A percentile compares a stretch with the other conserved stretches of the same genome.
phyloP scores from a whole-genome alignment of 352 stramenopile genomes.

The Salisapilia sapeloensis region DNA sequence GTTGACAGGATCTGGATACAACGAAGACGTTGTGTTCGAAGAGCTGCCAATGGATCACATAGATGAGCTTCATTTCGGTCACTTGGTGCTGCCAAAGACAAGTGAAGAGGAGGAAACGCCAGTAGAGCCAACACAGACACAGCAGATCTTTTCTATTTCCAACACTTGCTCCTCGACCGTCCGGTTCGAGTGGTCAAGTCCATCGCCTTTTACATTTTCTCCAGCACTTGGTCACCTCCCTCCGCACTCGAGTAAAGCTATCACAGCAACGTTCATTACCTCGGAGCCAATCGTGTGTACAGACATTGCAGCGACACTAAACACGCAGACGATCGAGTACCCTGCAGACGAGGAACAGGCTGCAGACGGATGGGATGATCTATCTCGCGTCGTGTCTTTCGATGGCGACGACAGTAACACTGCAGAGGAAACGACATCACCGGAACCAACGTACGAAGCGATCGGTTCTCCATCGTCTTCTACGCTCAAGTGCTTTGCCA shows the following conservation, averaged over 20 bases:
- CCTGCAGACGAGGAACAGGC: constrained; percentile 2
- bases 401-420: constrained; percentile 4
- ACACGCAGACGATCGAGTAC: constrained; percentile 39
- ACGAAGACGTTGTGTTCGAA: constrained; percentile 78
- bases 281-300: constrained; percentile 17
- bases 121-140: too few relatives aligned
- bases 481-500: constrained; percentile 40
- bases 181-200: constrained; percentile 54
- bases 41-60: constrained; percentile 58
- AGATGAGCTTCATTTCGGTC: constrained; percentile 76
- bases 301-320: constrained; percentile 15
- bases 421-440: constrained; percentile 8
- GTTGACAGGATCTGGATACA: constrained; percentile 54
- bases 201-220: constrained; percentile 45
- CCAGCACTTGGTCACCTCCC: constrained; percentile 54
- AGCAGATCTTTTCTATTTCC: constrained; percentile 63
- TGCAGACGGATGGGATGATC: constrained; percentile 63
- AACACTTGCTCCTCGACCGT: constrained; percentile 44
- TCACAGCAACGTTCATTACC: constrained; percentile 46
- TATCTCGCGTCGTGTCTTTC: constrained; percentile 40
- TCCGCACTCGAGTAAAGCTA: constrained; percentile 40
- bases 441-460: constrained; percentile 28
- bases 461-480: constrained; percentile 16
- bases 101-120: too few relatives aligned
- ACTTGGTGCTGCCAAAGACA: constrained; percentile 60